Base-by-base conservation (phyloP, 768 basidiomycete species). In the Tylopilus plumbeoviolaceoides region DNA sequence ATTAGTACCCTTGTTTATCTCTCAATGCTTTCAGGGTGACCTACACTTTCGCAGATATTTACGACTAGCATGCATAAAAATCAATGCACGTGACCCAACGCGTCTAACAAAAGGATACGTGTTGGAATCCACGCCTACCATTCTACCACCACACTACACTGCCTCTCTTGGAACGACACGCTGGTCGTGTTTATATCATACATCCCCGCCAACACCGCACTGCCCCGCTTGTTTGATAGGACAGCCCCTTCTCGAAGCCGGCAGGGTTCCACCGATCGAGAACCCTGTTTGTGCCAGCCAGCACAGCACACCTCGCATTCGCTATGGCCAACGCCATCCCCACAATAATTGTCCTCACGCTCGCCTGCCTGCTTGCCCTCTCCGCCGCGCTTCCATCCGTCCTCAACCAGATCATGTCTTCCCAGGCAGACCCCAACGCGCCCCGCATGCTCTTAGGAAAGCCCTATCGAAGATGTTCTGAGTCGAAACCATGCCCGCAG, bases 41-140 rank as follows among this genome's bases (percentile, higher is more conserved):
- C 38, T 36, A n/a, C n/a, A n/a, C n/a, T n/a, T n/a, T n/a, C n/a
- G n/a, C n/a, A n/a, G n/a, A n/a, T n/a, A n/a, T n/a, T n/a, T n/a
- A n/a, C n/a, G n/a, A n/a, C n/a, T n/a, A n/a, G n/a, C n/a, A n/a
- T n/a, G n/a, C n/a, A n/a, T n/a, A 23, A 48, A 60, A 57, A 42
- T 58, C 33, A 62, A 55, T 42, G 15, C 60, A 61, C 56, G 60
- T 61, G 60, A 61, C 35, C 31, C 12, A 20, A 8, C 50, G 44
- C 53, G 47, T 46, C 31, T 25, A 1, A 5, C 1, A 44, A 53
- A 28, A 35, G n/a, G 15, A 9, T 3, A 4, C 5, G 11, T 23
- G 30, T 48, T 55, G 30, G 30, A 30, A 30, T 30, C 40, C 38
- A 43, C 36, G 31, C 17, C 9, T 5, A 10, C 5, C 9, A 9